These are phyloP conservation scores for Eragrostis nindensis DNA, from an alignment of 176 grass and related monocot species.

Conservation along the genomic window DNA sequence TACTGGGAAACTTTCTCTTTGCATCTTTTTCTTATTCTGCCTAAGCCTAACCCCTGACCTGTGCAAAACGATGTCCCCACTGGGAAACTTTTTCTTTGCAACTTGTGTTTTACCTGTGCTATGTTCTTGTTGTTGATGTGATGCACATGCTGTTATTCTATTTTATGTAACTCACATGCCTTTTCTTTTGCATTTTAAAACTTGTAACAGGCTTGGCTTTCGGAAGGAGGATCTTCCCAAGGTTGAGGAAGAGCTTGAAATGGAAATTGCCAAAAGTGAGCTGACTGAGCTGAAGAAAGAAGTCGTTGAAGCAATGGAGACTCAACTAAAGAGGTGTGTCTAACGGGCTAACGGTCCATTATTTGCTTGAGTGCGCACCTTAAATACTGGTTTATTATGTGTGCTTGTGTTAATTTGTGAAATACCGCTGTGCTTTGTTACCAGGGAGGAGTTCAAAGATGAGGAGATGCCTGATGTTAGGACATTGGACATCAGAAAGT, in stretches of 20 bases:
- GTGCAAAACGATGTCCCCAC: neutral
- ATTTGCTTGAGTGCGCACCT: slow-evolving; percentile 2
- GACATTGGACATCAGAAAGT: slow-evolving; percentile 87
- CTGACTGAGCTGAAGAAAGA: slow-evolving; percentile 82
- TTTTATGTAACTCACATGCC: slow-evolving; percentile 10
- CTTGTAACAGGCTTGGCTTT: slow-evolving; percentile 76
- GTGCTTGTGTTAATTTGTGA: neutral
- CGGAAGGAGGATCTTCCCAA: slow-evolving; percentile 86
- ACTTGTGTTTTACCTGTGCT: neutral
- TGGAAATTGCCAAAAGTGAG: slow-evolving; percentile 77
- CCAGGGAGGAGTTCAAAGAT: slow-evolving; percentile 97
- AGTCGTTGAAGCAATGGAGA: slow-evolving; percentile 74
- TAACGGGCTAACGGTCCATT: neutral
- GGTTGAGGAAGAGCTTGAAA: slow-evolving; percentile 74
- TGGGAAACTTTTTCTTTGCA: slow-evolving; percentile 11
- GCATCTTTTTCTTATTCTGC: neutral
- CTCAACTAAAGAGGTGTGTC: slow-evolving; percentile 76
- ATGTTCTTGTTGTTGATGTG: neutral
- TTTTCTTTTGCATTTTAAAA: slow-evolving; percentile 31
- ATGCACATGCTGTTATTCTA: slow-evolving; percentile 10
- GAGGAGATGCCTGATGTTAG: slow-evolving; percentile 82
- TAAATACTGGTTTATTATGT: neutral
- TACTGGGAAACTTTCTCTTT: neutral
- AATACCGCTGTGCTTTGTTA: neutral
- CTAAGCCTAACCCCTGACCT: neutral